Evolutionary conservation across 176 grass and related monocot species (phyloP), one percentile per base, ranked within the genome.

Genomic region (Zoysia pacifica): DNA sequence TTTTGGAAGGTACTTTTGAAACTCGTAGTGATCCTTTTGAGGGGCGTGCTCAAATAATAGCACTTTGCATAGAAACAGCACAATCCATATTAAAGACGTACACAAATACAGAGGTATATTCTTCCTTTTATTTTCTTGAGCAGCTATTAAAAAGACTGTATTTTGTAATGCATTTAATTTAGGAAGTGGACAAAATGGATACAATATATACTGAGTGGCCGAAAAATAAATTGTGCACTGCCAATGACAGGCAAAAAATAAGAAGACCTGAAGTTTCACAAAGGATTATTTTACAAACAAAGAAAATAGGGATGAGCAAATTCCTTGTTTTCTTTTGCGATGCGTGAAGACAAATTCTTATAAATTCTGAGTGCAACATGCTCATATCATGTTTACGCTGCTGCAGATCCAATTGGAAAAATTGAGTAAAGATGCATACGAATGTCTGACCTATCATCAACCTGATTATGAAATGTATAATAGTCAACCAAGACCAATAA

Each of bases 391-490:
- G 9, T 5, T 56, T 70, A 20, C 14, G 76, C 19, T 7, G 19
- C 76, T 82, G 79, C 79, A 87, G 78, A 28, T 9, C 0, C 11
- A 15, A 4, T 11, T 77, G 16, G 39, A 10, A 41, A 44, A 48
- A 70, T 76, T 65, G 47, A 70, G 55, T 7, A 87, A 87, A 69
- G 65, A 10, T 47, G 85, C 72, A 54, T 76, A 76, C 46, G 63
- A 76, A 15, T 53, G 10, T 76, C 36, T 70, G 40, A 43, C 38
- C 14, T 2, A n/a, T 5, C 45, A 1, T 69, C 14, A 63, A 53
- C 72, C 75, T 73, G 83, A 85, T 85, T 79, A 79, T 48, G 59
- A 73, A 79, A 46, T 85, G 40, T 35, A 79, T 38, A 85, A 79
- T 79, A 47, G 15, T 11, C 48, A 56, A 52, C 83, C 68, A 15